Conservation (phyloP, 2,329 filamentous ascomycete species). For the Phyllosticta citrichinensis region DNA sequence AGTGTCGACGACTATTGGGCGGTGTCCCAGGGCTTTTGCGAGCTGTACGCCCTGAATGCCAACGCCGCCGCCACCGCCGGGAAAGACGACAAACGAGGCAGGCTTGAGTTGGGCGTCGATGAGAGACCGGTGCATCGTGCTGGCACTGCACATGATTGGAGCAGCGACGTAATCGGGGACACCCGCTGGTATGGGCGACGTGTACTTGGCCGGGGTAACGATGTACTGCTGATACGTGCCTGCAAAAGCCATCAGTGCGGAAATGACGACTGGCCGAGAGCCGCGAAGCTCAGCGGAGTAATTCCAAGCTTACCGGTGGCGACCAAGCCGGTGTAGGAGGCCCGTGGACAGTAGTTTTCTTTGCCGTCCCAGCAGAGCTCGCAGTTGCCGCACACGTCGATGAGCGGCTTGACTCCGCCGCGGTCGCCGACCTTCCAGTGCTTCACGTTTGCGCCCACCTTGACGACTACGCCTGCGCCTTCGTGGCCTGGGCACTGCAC, state of each 20-base stretch:
- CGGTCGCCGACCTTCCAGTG: constrained; percentile 42
- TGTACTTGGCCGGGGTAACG: constrained; percentile 45
- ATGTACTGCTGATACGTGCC: constrained; percentile 49
- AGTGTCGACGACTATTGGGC: constrained; percentile 43
- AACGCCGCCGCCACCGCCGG: constrained; percentile 45
- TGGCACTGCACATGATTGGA: constrained; percentile 31
- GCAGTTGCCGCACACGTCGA: constrained; percentile 43
- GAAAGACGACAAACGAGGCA: constrained; percentile 46
- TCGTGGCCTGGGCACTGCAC: constrained; percentile 44
- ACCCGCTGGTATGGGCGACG: constrained; percentile 20
- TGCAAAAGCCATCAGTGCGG: neutral
- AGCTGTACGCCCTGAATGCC: constrained; percentile 47
- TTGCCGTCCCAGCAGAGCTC: constrained; percentile 41
- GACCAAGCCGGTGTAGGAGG: constrained; percentile 36
- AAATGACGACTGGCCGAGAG: neutral
- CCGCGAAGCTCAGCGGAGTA: neutral
- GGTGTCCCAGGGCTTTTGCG: constrained; percentile 38
- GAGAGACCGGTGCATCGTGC: constrained; percentile 49
- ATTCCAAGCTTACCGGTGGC: constrained; percentile 19
- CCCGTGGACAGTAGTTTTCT: constrained; percentile 43
- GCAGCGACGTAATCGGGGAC: constrained; percentile 24
- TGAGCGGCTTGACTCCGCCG: constrained; percentile 43
- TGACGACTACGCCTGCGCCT: constrained; percentile 49
- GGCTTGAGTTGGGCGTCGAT: constrained; percentile 40
- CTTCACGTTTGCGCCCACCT: constrained; percentile 44